These are phyloP conservation scores for Pterocarpus macrocarpus DNA, from an alignment of 306 rosid genomes.

Conservation along the genomic window DNA sequence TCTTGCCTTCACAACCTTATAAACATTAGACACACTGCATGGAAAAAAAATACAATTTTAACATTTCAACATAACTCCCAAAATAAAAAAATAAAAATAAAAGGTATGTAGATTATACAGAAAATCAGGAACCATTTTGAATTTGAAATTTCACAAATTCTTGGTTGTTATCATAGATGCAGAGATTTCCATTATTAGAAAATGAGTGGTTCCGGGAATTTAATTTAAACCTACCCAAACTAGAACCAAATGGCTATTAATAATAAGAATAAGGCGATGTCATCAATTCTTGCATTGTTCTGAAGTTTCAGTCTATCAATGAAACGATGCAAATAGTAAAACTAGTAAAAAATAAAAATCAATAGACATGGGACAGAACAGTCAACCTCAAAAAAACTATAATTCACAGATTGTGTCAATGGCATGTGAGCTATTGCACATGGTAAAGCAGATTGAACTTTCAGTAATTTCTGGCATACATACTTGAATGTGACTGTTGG, in stretches of 20 bases:
- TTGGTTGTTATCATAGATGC: neutral
- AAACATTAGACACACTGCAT: constrained; percentile 75
- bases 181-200: neutral
- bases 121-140: neutral
- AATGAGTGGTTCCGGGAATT: neutral
- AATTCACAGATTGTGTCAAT: neutral
- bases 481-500: constrained; percentile 86
- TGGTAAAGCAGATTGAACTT: constrained; percentile 28
- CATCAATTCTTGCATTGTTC: neutral
- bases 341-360: neutral
- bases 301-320: constrained; percentile 15
- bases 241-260: neutral
- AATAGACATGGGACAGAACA: neutral
- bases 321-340: constrained; percentile 1
- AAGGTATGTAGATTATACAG: neutral
- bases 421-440: neutral
- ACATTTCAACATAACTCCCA: constrained; percentile 34
- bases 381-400: no score
- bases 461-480: constrained; percentile 43
- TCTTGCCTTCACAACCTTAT: constrained; percentile 78
- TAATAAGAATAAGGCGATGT: no score
- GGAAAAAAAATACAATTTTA: constrained; percentile 44
- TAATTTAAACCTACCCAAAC: neutral
- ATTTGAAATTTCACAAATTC: neutral
- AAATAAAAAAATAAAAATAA: constrained; percentile 26